phyloP scores from a whole-genome alignment of 2,329 filamentous ascomycete species.

The Trichoderma brevicompactum region DNA sequence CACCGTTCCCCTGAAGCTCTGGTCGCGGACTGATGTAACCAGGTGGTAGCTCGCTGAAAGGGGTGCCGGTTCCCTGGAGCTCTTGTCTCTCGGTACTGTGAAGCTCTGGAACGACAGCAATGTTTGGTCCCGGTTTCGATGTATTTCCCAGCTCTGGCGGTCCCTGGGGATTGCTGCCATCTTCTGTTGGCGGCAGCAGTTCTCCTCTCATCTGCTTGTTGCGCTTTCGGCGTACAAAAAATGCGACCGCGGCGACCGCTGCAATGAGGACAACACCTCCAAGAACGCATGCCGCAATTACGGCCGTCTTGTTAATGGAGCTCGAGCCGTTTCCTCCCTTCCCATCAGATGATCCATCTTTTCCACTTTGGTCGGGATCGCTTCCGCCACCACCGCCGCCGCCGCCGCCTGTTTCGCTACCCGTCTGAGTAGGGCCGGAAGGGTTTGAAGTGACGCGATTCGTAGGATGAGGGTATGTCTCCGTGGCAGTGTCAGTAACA shows the following conservation, averaged over 20 bases:
- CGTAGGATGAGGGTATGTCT: constrained; percentile 31
- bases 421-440: constrained; percentile 6
- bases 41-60: constrained; percentile 34
- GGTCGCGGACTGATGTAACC: constrained; percentile 34
- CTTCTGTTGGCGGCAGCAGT: constrained; percentile 31
- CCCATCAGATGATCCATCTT: constrained; percentile 1
- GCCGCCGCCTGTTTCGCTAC: constrained; percentile 28
- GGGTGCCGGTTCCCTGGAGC: constrained; percentile 33
- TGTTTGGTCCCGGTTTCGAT: constrained; percentile 15
- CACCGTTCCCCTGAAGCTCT: constrained; percentile 38
- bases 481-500: constrained; percentile 45
- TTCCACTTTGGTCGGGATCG: constrained; percentile 16
- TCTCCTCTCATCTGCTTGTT: constrained; percentile 36
- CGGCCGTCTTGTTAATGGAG: constrained; percentile 37
- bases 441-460: constrained; percentile 30
- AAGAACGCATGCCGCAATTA: constrained; percentile 44
- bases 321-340: constrained; percentile 27
- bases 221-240: constrained; percentile 46
- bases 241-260: constrained; percentile 39
- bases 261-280: constrained; percentile 36
- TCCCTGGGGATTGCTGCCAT: constrained; percentile 27
- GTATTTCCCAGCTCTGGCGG: constrained; percentile 37
- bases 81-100: constrained; percentile 36
- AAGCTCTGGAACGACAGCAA: constrained; percentile 31
- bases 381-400: constrained; percentile 22